Percentiles rank a stretch among this genome's conserved stretches.
Conservation (phyloP, 257 asterid genomes). For the Knoxia roxburghii region DNA sequence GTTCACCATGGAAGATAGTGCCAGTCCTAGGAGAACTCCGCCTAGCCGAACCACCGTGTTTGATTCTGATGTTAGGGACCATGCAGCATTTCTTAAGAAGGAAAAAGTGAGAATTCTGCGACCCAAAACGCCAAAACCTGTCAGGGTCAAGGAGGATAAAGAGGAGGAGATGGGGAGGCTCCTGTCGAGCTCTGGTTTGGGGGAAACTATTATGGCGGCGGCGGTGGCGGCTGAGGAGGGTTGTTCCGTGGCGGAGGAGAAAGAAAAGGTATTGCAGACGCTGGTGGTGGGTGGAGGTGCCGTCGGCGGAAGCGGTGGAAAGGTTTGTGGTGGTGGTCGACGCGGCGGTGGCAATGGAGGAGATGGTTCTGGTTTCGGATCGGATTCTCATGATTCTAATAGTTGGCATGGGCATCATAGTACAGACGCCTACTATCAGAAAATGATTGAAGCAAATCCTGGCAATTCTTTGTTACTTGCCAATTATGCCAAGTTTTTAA, state of each 20-base stretch:
- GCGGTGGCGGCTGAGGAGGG: conserved; percentile 7
- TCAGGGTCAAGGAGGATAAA: conserved; percentile 27
- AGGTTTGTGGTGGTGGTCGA: conserved; percentile 30
- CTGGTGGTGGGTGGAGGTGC: conserved; percentile 34
- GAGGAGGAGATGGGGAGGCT: conserved; percentile 27
- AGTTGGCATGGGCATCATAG: conserved; percentile 48
- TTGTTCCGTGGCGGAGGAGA: conserved; percentile 7
- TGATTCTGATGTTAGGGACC: conserved; percentile 38
- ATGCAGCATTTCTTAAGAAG: conserved; percentile 19
- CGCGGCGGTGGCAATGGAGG: conserved; percentile 43
- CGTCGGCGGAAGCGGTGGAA: conserved; percentile 29
- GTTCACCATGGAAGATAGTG: conserved; percentile 24
- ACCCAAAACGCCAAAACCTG: conserved; percentile 30
- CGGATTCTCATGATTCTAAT: conserved; percentile 37
- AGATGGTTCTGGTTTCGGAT: conserved; percentile 44
- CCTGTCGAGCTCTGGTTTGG: conserved; percentile 30
- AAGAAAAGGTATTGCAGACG: conserved; percentile 16
- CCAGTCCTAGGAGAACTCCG: conserved; percentile 7
- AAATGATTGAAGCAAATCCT: conserved; percentile 65
- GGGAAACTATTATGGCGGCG: neutral
- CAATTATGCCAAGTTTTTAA: conserved; percentile 74
- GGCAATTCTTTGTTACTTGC: conserved; percentile 60
- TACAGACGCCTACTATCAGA: conserved; percentile 58
- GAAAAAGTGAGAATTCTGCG: conserved; percentile 27
- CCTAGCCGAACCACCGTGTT: conserved; percentile 21